A percentile compares a stretch with the other conserved stretches of the same genome.
phyloP scores from a whole-genome alignment of 2,329 filamentous ascomycete genomes.

The Emergomyces orientalis region DNA sequence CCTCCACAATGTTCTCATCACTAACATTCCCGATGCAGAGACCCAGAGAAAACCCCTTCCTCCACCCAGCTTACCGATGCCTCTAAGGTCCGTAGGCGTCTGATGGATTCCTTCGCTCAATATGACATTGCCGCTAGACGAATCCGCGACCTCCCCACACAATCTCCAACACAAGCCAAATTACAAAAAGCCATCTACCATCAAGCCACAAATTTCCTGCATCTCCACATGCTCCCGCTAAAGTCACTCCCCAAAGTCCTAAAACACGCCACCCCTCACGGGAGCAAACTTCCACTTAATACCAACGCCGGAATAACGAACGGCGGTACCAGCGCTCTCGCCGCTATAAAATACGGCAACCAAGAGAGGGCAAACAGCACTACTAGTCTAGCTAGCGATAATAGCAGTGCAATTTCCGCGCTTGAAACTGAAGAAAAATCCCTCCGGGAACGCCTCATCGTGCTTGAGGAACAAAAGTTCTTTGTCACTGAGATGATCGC shows the following conservation, averaged over 20 bases:
- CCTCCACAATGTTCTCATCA: slow-evolving; percentile 7
- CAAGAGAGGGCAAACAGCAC: slow-evolving; percentile 40
- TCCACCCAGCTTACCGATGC: slow-evolving; percentile 71
- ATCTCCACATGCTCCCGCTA: slow-evolving; percentile 82
- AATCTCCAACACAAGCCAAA: slow-evolving; percentile 60
- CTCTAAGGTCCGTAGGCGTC: slow-evolving; percentile 75
- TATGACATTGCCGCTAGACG: slow-evolving; percentile 75
- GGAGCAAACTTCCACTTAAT: slow-evolving; percentile 19
- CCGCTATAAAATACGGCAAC: slow-evolving; percentile 50
- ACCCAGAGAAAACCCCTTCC: slow-evolving; percentile 56
- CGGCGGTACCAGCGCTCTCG: slow-evolving; percentile 38
- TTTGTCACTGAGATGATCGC: slow-evolving; percentile 79
- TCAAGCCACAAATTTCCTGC: slow-evolving; percentile 72
- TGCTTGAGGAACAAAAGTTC: slow-evolving; percentile 85
- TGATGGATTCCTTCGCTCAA: slow-evolving; percentile 82
- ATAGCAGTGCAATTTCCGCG: slow-evolving; percentile 51
- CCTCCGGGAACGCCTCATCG: slow-evolving; percentile 66
- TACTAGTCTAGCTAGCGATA: slow-evolving; percentile 45
- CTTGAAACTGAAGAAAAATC: slow-evolving; percentile 78
- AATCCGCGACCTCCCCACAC: slow-evolving; percentile 66
- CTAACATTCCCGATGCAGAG: slow-evolving; percentile 28
- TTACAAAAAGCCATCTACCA: slow-evolving; percentile 76
- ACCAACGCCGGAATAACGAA: slow-evolving; percentile 21
- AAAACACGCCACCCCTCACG: slow-evolving; percentile 49
- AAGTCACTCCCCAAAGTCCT: slow-evolving; percentile 64